A percentile compares a stretch with the other conserved stretches of the same genome.
Evolutionary conservation across 78 protist species (phyloP).

Genomic region (Tieghemostelium lacteum): DNA sequence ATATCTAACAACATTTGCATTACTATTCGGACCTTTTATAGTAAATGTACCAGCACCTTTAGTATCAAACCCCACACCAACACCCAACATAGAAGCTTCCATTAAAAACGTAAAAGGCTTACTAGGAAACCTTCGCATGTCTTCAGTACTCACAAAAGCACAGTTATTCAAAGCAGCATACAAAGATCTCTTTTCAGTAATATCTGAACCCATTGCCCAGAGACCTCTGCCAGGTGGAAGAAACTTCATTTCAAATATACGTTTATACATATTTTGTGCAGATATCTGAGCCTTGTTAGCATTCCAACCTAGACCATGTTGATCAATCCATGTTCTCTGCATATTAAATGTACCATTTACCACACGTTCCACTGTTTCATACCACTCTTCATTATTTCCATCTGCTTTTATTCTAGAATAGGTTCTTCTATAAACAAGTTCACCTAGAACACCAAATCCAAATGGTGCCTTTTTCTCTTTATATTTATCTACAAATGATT

Average conservation of each 20-base stretch:
- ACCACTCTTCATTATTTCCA: constrained; percentile 89
- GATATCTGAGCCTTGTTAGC: constrained; percentile 20
- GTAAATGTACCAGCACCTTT: constrained; percentile 74
- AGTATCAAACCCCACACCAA: constrained; percentile 92
- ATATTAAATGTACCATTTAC: constrained; percentile 92
- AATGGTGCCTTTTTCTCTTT: constrained; percentile 34
- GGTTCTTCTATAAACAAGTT: constrained; percentile 90
- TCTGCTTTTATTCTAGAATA: constrained; percentile 85
- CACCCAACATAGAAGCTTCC: constrained; percentile 95
- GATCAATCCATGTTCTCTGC: constrained; percentile 87
- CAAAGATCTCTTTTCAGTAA: constrained; percentile 84
- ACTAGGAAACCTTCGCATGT: constrained; percentile 61
- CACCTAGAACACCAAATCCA: constrained; percentile 92
- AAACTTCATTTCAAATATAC: constrained; percentile 90
- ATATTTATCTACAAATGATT: constrained; percentile 29
- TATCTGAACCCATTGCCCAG: constrained; percentile 91
- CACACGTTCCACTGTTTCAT: constrained; percentile 78
- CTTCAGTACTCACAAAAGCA: constrained; percentile 89
- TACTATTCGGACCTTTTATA: constrained; percentile 45
- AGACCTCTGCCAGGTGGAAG: constrained; percentile 94
- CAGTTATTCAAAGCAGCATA: constrained; percentile 93
- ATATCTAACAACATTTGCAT: background rate
- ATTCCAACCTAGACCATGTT: constrained; percentile 79
- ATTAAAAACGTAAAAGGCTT: constrained; percentile 92
- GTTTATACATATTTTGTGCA: constrained; percentile 88